phyloP scores from a whole-genome alignment of 2,329 filamentous ascomycete species.

The Blastomyces percursus region DNA sequence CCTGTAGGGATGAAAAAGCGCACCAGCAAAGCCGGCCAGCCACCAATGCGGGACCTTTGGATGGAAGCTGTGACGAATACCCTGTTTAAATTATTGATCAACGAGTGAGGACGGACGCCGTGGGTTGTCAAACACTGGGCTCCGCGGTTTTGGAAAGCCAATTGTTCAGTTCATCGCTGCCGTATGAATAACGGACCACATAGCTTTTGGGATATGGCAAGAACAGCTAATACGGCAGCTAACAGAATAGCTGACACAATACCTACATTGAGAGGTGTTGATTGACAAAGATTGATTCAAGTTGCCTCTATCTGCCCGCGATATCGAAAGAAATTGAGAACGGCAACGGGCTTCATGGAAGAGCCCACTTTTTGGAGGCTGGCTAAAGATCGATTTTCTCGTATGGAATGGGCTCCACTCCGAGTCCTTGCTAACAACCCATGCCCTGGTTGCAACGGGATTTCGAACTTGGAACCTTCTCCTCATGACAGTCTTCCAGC shows the following conservation, averaged over 20 bases:
- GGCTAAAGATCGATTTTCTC: background rate
- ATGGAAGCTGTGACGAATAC: background rate
- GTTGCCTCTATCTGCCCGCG: background rate
- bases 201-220: background rate
- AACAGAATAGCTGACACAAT: background rate
- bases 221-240: background rate
- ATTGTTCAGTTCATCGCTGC: background rate
- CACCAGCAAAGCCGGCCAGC: background rate
- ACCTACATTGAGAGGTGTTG: background rate
- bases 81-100: background rate
- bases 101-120: background rate
- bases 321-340: background rate
- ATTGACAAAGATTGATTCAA: background rate
- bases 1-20: background rate
- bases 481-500: background rate
- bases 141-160: background rate
- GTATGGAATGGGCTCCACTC: background rate
- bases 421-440: background rate
- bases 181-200: background rate
- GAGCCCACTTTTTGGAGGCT: background rate
- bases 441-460: slow-evolving; percentile 2
- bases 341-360: background rate
- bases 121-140: background rate
- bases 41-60: background rate
- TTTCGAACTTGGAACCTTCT: background rate